These are phyloP conservation scores for Schizophyllum commune DNA, from an alignment of 1,284 basidiomycete genomes.

Conservation along the genomic window DNA sequence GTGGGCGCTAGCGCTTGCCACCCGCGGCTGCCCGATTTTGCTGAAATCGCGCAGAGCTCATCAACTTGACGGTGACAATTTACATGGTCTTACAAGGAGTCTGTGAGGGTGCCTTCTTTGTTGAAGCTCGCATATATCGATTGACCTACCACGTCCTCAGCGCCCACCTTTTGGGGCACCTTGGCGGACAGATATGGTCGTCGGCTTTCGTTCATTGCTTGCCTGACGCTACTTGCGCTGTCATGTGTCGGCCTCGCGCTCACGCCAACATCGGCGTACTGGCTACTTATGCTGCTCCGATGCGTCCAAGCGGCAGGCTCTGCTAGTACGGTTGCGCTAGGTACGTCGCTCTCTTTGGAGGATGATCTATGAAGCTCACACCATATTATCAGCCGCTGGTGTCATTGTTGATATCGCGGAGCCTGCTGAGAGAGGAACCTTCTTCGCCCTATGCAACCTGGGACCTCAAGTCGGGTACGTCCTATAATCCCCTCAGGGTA, in stretches of 20 bases:
- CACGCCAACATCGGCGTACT: conserved; percentile 48
- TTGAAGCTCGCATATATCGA: too few species aligned
- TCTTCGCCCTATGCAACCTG: conserved; percentile 38
- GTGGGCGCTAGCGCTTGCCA: not conserved
- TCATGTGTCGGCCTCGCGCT: conserved; percentile 53
- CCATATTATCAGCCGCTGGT: conserved; percentile 51
- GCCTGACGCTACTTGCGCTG: conserved; percentile 40
- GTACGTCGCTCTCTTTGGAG: too few species aligned
- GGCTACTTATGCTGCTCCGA: conserved; percentile 51
- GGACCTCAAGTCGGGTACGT: conserved; percentile 20
- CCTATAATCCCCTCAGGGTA: not conserved
- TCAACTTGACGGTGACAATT: conserved; percentile 69
- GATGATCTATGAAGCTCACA: too few species aligned
- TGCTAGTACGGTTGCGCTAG: conserved; percentile 49
- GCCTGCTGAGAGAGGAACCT: conserved; percentile 41
- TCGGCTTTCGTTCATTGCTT: conserved; percentile 43
- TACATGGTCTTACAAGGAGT: conserved; percentile 74
- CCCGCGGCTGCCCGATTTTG: not conserved
- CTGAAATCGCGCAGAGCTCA: conserved; percentile 42
- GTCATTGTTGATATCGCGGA: conserved; percentile 48
- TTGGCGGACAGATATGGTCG: conserved; percentile 49
- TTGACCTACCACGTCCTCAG: conserved; percentile 24
- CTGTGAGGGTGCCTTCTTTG: too few species aligned
- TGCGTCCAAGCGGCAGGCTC: conserved; percentile 53
- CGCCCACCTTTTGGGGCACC: conserved; percentile 55